phyloP scores from a whole-genome alignment of 192 early-diverging fungal species.

The Coemansia sp. region DNA sequence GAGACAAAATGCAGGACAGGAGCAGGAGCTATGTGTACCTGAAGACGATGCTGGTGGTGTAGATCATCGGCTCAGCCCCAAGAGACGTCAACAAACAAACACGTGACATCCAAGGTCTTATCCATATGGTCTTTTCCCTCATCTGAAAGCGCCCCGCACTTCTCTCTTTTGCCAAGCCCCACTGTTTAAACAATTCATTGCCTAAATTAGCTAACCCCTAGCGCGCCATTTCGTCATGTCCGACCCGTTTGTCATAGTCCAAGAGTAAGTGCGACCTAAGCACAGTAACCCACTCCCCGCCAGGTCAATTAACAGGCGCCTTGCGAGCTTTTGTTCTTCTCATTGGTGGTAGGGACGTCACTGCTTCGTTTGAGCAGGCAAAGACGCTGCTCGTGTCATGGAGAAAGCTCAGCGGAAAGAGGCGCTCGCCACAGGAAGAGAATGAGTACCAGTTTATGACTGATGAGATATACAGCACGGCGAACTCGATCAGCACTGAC shows the following conservation, averaged over 20 bases:
- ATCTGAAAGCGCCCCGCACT: background rate
- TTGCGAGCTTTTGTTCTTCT: background rate
- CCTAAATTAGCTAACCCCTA: background rate
- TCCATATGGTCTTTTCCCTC: background rate
- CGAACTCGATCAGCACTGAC: slow-evolving; percentile 37
- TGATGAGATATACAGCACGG: slow-evolving; percentile 49
- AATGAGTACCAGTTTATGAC: slow-evolving; percentile 54
- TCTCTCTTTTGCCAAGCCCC: background rate
- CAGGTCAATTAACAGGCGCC: background rate
- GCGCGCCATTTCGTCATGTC: slow-evolving; percentile 18
- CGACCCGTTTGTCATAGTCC: slow-evolving; percentile 49
- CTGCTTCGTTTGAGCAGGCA: slow-evolving; percentile 45
- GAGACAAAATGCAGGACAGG: background rate
- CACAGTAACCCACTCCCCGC: background rate
- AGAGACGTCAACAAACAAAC: background rate
- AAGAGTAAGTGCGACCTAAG: slow-evolving; percentile 24
- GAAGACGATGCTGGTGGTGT: background rate
- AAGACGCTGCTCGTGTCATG: slow-evolving; percentile 47
- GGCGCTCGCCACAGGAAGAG: slow-evolving; percentile 50
- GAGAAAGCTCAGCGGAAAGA: slow-evolving; percentile 32
- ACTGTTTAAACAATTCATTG: background rate
- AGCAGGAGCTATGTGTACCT: background rate
- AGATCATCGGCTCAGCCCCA: background rate
- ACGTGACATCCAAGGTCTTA: background rate
- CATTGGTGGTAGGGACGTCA: slow-evolving; percentile 31